Percentiles rank a stretch among this genome's conserved stretches.
These are phyloP conservation scores for Sporothrix variecibatus DNA, from an alignment of 2,329 filamentous ascomycete genomes.

Conservation along the genomic window DNA sequence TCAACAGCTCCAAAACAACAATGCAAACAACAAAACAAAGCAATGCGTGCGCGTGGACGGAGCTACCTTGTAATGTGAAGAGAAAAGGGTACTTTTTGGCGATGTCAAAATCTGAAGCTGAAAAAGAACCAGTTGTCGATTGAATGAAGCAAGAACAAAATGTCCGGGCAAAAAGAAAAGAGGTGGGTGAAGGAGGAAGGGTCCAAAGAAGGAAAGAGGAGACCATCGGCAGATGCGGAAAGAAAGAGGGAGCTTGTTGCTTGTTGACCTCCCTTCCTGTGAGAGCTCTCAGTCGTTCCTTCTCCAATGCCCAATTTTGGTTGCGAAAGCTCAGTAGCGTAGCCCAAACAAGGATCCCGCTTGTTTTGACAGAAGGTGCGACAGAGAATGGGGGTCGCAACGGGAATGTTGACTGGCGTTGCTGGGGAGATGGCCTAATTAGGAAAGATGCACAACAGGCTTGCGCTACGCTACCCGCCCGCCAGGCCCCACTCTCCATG, in stretches of 20 bases:
- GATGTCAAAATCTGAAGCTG: slow-evolving; percentile 1
- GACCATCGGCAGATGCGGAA: neutral
- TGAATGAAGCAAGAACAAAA: neutral
- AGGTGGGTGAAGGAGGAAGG: neutral
- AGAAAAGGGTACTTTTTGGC: neutral
- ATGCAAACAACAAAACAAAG: neutral
- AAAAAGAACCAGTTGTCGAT: neutral
- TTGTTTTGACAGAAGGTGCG: slow-evolving; percentile 22
- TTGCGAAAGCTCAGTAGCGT: neutral
- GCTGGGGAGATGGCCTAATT: slow-evolving; percentile 19
- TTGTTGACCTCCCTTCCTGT: neutral
- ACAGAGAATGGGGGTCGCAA: slow-evolving; percentile 19
- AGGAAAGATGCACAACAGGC: slow-evolving; percentile 17
- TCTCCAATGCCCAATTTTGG: neutral
- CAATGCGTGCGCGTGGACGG: neutral
- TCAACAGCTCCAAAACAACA: neutral
- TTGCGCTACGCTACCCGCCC: slow-evolving; percentile 12
- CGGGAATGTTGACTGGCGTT: slow-evolving; percentile 25
- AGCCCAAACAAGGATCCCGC: slow-evolving; percentile 5
- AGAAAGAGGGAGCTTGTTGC: slow-evolving; percentile 11
- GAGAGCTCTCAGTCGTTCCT: neutral
- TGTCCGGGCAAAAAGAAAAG: neutral
- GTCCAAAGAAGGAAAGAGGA: slow-evolving; percentile 9
- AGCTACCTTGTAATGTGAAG: neutral
- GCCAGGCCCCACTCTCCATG: neutral